Base-by-base conservation (phyloP, 208 protist species). In the Leishmania tropica region DNA sequence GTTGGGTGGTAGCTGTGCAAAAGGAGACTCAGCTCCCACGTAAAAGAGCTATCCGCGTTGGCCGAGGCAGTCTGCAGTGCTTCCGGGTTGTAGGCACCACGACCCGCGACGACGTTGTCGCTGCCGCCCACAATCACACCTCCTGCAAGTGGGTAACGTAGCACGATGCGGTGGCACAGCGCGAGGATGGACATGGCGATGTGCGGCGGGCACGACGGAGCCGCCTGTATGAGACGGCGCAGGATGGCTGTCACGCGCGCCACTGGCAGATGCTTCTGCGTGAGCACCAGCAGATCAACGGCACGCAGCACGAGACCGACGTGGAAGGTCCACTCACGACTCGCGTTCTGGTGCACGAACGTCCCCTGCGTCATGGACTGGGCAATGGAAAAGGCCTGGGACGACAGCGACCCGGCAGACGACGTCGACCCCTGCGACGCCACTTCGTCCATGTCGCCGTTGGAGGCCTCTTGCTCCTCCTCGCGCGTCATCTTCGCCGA, bases 31-130 rank as follows among this genome's bases (percentile, higher is more conserved):
- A 96, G 40, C 83, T 98, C 93, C 95, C 95, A 98, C 24, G 94
- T 96, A 83, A 98, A 98, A 83, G 91, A 95, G 83, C 92, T 90
- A 70, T 98, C 95, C 19, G 95, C 92, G 85, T 98, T 97, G 37
- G 92, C 85, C 10, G 89, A 89, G 71, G 83, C 88, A 31, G 92
- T 98, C 87, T 98, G 94, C 80, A 91, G 78, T 24, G 95, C 95
- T 74, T 73, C 91, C 17, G 95, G 95, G 83, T 97, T 96, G 85
- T 96, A 97, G 19, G 92, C 87, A 13, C 95, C 95, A 62, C 93
- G 93, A 8, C 95, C 95, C 1, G 90, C 89, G 76, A 98, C 90
- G 74, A 94, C 84, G 86, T 98, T 97, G 87, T 98, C 95, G 79
- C 88, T 97, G 53, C 95, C 95, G 71, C 95, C 95, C 56, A 98